Evolutionary conservation across 2,329 filamentous ascomycete species (phyloP), one percentile per base, ranked within the genome.

Genomic region (Chalara sp.): DNA sequence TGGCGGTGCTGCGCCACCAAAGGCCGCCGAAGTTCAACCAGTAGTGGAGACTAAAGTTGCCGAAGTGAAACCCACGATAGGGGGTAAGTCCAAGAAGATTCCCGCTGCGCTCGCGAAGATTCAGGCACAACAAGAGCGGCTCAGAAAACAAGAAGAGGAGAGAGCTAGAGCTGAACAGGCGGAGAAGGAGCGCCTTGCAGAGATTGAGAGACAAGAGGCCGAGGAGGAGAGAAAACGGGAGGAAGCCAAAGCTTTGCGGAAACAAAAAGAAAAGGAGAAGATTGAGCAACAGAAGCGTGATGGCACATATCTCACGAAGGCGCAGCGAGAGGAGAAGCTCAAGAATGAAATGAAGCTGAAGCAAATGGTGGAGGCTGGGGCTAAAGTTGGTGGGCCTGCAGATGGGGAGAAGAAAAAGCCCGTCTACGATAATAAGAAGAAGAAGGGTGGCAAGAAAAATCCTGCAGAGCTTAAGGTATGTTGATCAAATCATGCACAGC

Each of bases 81-180:
- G 78, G 31, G 84, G 81, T 43, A 96, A 96, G 76, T 86, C 84
- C 65, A 97, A 95, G 81, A 99, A 97, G 75, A 61, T 97, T 13
- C 86, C 87, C 10, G 75, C 87, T 50, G 84, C 84, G 50, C 76
- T 95, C 44, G 77, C 80, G 46, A 74, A 84, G 43, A 72, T 95
- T 32, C 87, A 92, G 72, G 87, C 86, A 72, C 86, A 92, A 68
- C 89, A 93, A 66, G 89, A 93, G 65, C 85, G 87, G 58, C 71
- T 87, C n/a, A 78, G 78, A 51, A 76, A 73, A 58, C 73, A 71
- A 51, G 75, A 85, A 61, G 86, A 90, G 63, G 85, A 87, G 60
- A 73, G 75, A 13, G 81, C 76, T 47, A 73, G 72, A 12, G 54
- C 74, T 4, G 68, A 69, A 5, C 83, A 79, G 6, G 86, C 88